These are phyloP conservation scores for Exophiala dermatitidis DNA, from an alignment of 2,329 filamentous ascomycete species.

Conservation along the genomic window DNA sequence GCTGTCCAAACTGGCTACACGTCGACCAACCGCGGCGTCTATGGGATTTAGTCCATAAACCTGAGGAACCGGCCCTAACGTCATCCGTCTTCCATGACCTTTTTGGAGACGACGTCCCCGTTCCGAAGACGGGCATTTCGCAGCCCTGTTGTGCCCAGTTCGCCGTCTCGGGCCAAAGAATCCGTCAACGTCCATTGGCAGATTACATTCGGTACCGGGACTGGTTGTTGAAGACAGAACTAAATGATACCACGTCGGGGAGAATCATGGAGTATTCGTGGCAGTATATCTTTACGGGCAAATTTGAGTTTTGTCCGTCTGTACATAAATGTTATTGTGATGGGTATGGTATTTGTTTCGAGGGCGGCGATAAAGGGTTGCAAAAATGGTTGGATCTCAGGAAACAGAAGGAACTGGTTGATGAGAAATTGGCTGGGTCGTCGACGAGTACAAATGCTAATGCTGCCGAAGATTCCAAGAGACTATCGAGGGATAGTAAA, in stretches of 20 bases:
- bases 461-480: slow-evolving; percentile 29
- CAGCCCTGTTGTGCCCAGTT: slow-evolving; percentile 61
- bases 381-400: slow-evolving; percentile 42
- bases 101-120: slow-evolving; percentile 28
- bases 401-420: slow-evolving; percentile 36
- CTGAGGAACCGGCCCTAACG: slow-evolving; percentile 42
- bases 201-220: slow-evolving; percentile 53
- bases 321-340: slow-evolving; percentile 57
- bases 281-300: slow-evolving; percentile 55
- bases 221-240: slow-evolving; percentile 53
- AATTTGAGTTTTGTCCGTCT: slow-evolving; percentile 39
- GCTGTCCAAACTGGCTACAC: slow-evolving; percentile 54
- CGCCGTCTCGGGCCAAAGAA: slow-evolving; percentile 52
- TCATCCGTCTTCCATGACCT: slow-evolving; percentile 41
- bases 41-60: slow-evolving; percentile 38
- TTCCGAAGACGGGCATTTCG: slow-evolving; percentile 44
- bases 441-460: slow-evolving; percentile 22
- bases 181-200: slow-evolving; percentile 48
- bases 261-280: slow-evolving; percentile 58
- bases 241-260: slow-evolving; percentile 51
- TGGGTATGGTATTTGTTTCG: slow-evolving; percentile 57
- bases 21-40: slow-evolving; percentile 33
- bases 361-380: slow-evolving; percentile 40
- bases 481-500: slow-evolving; percentile 41
- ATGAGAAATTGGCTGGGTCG: slow-evolving; percentile 33